A percentile compares a stretch with the other conserved stretches of the same genome.
These are phyloP conservation scores for Cyberlindnera xishuangbannaensis DNA, from an alignment of 805 yeast genomes.

Conservation along the genomic window DNA sequence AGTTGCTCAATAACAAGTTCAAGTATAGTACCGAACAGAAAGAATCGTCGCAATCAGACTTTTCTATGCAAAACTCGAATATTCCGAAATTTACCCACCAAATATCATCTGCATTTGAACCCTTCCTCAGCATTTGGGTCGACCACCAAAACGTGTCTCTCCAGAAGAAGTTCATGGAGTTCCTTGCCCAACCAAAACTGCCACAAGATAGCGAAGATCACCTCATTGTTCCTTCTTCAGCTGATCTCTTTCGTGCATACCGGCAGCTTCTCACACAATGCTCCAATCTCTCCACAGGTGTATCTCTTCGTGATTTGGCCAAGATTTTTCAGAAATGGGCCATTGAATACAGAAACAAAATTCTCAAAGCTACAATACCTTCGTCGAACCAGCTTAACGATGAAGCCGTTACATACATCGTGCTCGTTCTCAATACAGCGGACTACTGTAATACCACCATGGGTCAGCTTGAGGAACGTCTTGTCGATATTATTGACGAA, in stretches of 20 bases:
- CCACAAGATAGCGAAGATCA: conserved; percentile 47
- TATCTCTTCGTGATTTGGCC: conserved; percentile 39
- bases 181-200: conserved; percentile 51
- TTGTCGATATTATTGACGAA: conserved; percentile 37
- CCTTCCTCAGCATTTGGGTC: conserved; percentile 81
- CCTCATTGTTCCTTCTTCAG: conserved; percentile 77
- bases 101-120: conserved; percentile 72
- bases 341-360: conserved; percentile 46
- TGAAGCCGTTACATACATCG: conserved; percentile 61
- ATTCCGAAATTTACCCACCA: conserved; percentile 32
- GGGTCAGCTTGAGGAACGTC: conserved; percentile 65
- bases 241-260: conserved; percentile 77
- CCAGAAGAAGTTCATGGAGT: conserved; percentile 57
- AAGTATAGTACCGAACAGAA: conserved; percentile 28
- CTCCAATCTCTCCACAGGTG: conserved; percentile 44
- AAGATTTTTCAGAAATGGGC: conserved; percentile 63
- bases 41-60: conserved; percentile 7
- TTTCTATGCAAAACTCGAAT: conserved; percentile 13
- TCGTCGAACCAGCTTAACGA: conserved; percentile 32
- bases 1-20: conserved; percentile 59
- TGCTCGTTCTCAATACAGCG: conserved; percentile 78
- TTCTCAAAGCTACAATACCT: conserved; percentile 47
- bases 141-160: conserved; percentile 70
- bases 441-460: conserved; percentile 82
- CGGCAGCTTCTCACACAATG: conserved; percentile 69